Evolutionary conservation across 176 grass and related monocot genomes (phyloP), one percentile per base, ranked within the genome.

Genomic region (Areca catechu): DNA sequence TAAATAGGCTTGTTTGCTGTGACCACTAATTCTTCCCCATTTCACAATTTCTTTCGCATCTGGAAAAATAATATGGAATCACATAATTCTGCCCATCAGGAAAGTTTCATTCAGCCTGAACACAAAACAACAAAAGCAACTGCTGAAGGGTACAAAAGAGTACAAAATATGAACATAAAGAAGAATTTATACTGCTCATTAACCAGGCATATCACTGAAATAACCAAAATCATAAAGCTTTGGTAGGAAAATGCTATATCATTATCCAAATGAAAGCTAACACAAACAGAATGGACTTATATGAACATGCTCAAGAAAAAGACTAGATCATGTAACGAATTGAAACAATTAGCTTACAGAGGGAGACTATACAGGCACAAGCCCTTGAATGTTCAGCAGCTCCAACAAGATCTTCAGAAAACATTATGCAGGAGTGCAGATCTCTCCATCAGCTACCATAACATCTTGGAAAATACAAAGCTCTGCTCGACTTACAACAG

Each of bases 371-470:
- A 50, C 25, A 51, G 64, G 64, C 50, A 53, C 72, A 12, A 12
- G 34, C 34, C 34, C 34, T 43, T 43, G 34, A 43, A 9, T 2
- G 12, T 43, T 70, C 57, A 19, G 58, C 27, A 77, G 22, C 66
- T 49, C 80, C 75, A 66, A 68, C 47, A 76, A 68, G 62, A 72
- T 74, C 60, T 54, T 62, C 16, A 61, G 77, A 69, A 69, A 74
- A 58, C 69, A 53, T 81, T 64, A 57, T 61, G 60, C 17, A 5
- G 34, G 9, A 43, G 7, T 34, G 60, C 69, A 78, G 70, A 66
- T 67, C 77, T 77, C 74, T 74, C 74, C 78, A 67, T 66, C 78
- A 81, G 74, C 78, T 57, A 74, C 50, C 77, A 37, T 58, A 60
- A 50, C 60, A 60, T 37, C 21, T 24, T 25, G 51, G 68, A 21